A percentile compares a stretch with the other conserved stretches of the same genome.
Conservation (phyloP, 2,329 filamentous ascomycete species). For the Xylariales sp. region DNA sequence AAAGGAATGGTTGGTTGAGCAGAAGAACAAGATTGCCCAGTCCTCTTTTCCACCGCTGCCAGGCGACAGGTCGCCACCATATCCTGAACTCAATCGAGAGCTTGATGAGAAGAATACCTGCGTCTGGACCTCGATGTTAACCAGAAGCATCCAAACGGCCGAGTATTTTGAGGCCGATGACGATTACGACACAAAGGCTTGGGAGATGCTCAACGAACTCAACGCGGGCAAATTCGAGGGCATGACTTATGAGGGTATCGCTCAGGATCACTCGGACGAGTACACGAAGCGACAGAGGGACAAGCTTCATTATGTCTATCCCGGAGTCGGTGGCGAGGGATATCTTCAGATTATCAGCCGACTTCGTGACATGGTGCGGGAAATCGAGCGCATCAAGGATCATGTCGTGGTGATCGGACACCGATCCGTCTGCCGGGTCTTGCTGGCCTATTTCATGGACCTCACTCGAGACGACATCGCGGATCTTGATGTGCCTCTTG, state of each 20-base stretch:
- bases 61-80: slow-evolving; percentile 90
- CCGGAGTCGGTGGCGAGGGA: slow-evolving; percentile 89
- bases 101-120: slow-evolving; percentile 85
- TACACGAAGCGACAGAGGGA: slow-evolving; percentile 74
- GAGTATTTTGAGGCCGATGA: slow-evolving; percentile 87
- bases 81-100: slow-evolving; percentile 73
- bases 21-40: slow-evolving; percentile 70
- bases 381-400: slow-evolving; percentile 95
- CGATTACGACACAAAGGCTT: slow-evolving; percentile 93
- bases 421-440: slow-evolving; percentile 83
- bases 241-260: slow-evolving; percentile 90
- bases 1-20: slow-evolving; percentile 75
- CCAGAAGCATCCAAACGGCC: slow-evolving; percentile 81
- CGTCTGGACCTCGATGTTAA: slow-evolving; percentile 97
- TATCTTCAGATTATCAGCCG: slow-evolving; percentile 97
- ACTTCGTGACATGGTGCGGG: slow-evolving; percentile 89
- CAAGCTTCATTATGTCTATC: slow-evolving; percentile 95
- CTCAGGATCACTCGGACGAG: slow-evolving; percentile 71
- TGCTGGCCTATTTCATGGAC: slow-evolving; percentile 96
- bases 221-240: slow-evolving; percentile 92
- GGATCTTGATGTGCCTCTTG: slow-evolving; percentile 87
- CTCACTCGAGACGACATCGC: slow-evolving; percentile 87
- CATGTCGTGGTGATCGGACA: slow-evolving; percentile 91
- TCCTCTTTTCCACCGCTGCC: slow-evolving; percentile 84
- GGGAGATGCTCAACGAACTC: slow-evolving; percentile 96